Conservation (phyloP, 441 rosid genomes). For the Pelargonium hybrid region DNA sequence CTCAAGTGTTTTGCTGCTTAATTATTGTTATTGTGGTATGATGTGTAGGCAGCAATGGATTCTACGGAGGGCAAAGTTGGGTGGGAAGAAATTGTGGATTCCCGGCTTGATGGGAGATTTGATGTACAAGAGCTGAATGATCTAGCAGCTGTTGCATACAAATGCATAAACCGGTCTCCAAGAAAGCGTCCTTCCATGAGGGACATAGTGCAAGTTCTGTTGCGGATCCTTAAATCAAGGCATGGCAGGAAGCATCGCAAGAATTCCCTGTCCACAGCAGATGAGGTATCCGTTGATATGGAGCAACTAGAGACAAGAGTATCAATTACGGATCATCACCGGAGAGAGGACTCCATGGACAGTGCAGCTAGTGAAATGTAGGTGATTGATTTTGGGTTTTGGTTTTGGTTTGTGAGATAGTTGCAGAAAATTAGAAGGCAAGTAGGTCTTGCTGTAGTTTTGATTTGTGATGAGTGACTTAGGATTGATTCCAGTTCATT, state of each 20-base stretch:
- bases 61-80: conserved; percentile 60
- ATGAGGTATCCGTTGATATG: conserved; percentile 37
- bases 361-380: conserved; percentile 35
- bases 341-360: conserved; percentile 63
- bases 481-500: neutral
- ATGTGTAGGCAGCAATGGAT: conserved; percentile 74
- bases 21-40: neutral
- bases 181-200: conserved; percentile 85
- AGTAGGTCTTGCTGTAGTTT: conserved; percentile 14
- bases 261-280: conserved; percentile 38
- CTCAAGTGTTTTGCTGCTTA: neutral
- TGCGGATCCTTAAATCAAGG: conserved; percentile 54
- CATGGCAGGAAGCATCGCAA: conserved; percentile 53
- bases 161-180: conserved; percentile 56
- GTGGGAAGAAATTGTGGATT: conserved; percentile 93
- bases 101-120: conserved; percentile 59
- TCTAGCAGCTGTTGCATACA: conserved; percentile 79
- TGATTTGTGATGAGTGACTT: conserved; percentile 12
- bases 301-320: conserved; percentile 41
- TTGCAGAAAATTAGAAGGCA: conserved; percentile 21
- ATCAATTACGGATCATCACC: conserved; percentile 29
- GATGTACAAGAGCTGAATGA: conserved; percentile 70
- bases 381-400: conserved; percentile 9
- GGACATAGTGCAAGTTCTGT: conserved; percentile 77
- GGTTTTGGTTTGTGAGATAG: conserved; percentile 22